Base-by-base conservation (phyloP, 2,329 filamentous ascomycete species). In the Tolypocladium amazonense region DNA sequence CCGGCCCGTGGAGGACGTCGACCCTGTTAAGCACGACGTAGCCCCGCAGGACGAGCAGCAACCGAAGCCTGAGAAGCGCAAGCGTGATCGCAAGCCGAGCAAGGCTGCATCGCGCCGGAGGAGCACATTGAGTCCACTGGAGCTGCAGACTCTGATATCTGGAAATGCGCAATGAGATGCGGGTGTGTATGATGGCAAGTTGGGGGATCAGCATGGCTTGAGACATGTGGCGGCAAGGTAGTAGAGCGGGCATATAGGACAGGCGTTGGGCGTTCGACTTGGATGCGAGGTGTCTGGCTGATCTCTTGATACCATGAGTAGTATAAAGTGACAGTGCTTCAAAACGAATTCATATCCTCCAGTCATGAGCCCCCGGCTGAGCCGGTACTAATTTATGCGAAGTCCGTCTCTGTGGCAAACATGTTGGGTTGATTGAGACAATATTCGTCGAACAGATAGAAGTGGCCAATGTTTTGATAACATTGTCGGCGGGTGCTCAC, bases 71-170 rank as follows among this genome's bases (percentile, higher is more conserved):
- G 68, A 72, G 56, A 77, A 77, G 70, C 76, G 80, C 38, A 82
- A 82, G 69, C 75, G 80, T 50, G 83, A 77, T 67, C 77, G 73
- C 70, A 81, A 75, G 69, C 78, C 71, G 67, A 85, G 70, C 71
- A 87, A 76, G 75, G 77, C 71, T 11, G 78, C 84, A 3, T 87
- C 81, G 61, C 77, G 88, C 68, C 79, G 89, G 68, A 81, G 89
- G 70, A 91, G 88, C 67, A 92, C 89, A 25, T 75, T 93, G 38
- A 91, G 83, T 66, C 85, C 88, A 3, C 88, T 87, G 78, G 89
- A 93, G 72, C 73, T 92, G 68, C 82, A 89, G 73, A 84, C 81
- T 53, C 70, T 89, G 69, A 86, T 87, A 58, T 65, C 74, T 3
- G 79, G 79, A 7, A 67, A 66, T 67, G 60, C 84, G 79, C 30